phyloP scores from a whole-genome alignment of 768 basidiomycete species.

The Tricholoma bakamatsutake region DNA sequence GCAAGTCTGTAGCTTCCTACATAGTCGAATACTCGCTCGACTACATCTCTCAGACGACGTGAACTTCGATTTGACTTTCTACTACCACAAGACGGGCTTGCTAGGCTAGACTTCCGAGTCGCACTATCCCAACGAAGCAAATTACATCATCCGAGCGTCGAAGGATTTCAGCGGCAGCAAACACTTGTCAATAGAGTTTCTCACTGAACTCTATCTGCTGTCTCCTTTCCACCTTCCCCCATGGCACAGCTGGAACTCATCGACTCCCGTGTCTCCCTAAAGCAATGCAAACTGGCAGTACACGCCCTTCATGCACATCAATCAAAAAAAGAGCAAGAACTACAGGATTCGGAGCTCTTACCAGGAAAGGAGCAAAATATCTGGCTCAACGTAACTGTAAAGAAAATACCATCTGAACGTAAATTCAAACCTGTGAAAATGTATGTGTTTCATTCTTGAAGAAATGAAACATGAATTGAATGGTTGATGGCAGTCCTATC shows the following conservation, averaged over 20 bases:
- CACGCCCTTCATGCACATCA: conserved; percentile 74
- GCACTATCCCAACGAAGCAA: too few relatives aligned
- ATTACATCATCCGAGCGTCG: too few relatives aligned
- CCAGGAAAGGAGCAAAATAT: conserved; percentile 77
- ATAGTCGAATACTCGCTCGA: too few relatives aligned
- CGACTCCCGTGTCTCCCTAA: conserved; percentile 60
- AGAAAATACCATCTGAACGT: conserved; percentile 69
- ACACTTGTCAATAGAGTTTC: conserved; percentile 14
- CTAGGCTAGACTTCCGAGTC: too few relatives aligned
- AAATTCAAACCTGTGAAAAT: conserved; percentile 80
- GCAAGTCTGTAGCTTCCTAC: too few relatives aligned
- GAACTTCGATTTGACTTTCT: too few relatives aligned
- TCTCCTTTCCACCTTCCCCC: neutral
- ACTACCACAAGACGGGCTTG: too few relatives aligned
- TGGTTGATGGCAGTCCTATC: conserved; percentile 48
- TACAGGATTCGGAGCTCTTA: conserved; percentile 70
- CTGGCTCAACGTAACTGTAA: conserved; percentile 86
- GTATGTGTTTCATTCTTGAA: conserved; percentile 39
- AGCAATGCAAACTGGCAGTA: conserved; percentile 76
- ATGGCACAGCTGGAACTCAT: conserved; percentile 54
- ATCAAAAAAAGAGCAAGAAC: conserved; percentile 52
- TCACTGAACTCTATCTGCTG: neutral
- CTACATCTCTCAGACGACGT: too few relatives aligned
- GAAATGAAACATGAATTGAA: conserved; percentile 6
- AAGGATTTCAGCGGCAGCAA: conserved; percentile 11